phyloP scores from a whole-genome alignment of 371 early-diverging fungal genomes.

The Syncephalis plumigaleata region DNA sequence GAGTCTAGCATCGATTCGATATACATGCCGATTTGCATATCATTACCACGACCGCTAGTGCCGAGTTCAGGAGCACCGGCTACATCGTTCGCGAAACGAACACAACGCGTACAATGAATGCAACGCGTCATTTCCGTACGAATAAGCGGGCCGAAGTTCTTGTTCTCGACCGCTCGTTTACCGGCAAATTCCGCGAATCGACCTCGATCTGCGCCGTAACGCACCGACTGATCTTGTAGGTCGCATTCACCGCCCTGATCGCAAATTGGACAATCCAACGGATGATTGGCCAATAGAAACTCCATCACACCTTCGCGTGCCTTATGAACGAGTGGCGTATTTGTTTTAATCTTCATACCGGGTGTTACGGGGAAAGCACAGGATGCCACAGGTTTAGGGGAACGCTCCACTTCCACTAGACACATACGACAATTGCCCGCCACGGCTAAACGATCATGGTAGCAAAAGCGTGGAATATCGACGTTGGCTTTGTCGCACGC shows the following conservation, averaged over 20 bases:
- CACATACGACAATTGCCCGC: slow-evolving; percentile 99
- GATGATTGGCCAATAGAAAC: slow-evolving; percentile 93
- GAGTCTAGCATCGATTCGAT: slow-evolving; percentile 73
- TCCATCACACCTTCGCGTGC: slow-evolving; percentile 98
- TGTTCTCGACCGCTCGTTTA: slow-evolving; percentile 94
- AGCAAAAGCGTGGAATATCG: slow-evolving; percentile 92
- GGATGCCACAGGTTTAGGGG: slow-evolving; percentile 91
- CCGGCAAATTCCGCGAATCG: slow-evolving; percentile 70
- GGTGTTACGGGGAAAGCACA: slow-evolving; percentile 96
- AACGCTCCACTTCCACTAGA: slow-evolving; percentile 88
- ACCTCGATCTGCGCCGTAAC: slow-evolving; percentile 89
- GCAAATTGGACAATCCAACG: slow-evolving; percentile 95
- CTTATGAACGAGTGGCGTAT: slow-evolving; percentile 86
- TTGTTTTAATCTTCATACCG: slow-evolving; percentile 92
- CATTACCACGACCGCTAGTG: slow-evolving; percentile 90
- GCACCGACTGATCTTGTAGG: slow-evolving; percentile 91
- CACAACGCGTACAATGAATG: slow-evolving; percentile 98
- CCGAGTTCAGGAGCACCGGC: slow-evolving; percentile 93
- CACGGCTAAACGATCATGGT: slow-evolving; percentile 87
- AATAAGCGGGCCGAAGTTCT: slow-evolving; percentile 90
- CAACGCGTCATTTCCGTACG: slow-evolving; percentile 95
- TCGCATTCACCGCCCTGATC: slow-evolving; percentile 99
- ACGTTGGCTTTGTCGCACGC: slow-evolving; percentile 86
- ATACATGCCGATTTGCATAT: slow-evolving; percentile 96
- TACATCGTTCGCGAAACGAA: slow-evolving; percentile 94